phyloP scores from a whole-genome alignment of 371 early-diverging fungal genomes.

The Syncephalis plumigaleata region DNA sequence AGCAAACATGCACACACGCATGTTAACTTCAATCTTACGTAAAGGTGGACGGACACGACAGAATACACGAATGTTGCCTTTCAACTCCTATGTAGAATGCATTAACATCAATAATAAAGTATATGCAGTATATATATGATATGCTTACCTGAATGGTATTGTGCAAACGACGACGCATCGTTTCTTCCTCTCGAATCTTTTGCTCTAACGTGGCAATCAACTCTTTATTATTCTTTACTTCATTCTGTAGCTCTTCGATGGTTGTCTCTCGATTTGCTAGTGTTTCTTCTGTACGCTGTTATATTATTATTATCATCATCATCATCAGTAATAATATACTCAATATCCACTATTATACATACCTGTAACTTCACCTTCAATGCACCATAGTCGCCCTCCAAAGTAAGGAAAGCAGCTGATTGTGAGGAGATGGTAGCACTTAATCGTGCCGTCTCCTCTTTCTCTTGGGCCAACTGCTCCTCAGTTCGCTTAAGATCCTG shows the following conservation, averaged over 20 bases:
- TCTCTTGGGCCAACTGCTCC: slow-evolving; percentile 9
- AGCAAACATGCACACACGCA: no score
- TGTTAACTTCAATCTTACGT: no score
- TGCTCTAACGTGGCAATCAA: slow-evolving; percentile 29
- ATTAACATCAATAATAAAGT: slow-evolving; percentile 2
- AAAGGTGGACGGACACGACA: slow-evolving; percentile 84
- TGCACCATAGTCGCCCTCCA: slow-evolving; percentile 23
- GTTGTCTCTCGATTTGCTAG: slow-evolving; percentile 20
- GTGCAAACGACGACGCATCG: slow-evolving; percentile 60
- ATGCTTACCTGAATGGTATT: slow-evolving; percentile 61
- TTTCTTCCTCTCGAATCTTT: slow-evolving; percentile 58
- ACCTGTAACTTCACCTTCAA: slow-evolving; percentile 26
- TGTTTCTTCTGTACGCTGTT: slow-evolving; percentile 20
- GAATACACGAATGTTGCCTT: slow-evolving; percentile 96
- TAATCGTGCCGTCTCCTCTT: slow-evolving; percentile 8
- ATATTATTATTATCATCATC: not conserved
- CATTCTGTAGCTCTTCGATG: slow-evolving; percentile 23
- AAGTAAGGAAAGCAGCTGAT: slow-evolving; percentile 19
- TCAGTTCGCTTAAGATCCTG: slow-evolving; percentile 12
- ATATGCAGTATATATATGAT: slow-evolving; percentile 3
- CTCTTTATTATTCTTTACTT: slow-evolving; percentile 15
- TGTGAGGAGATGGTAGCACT: slow-evolving; percentile 18
- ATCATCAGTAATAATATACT: not conserved
- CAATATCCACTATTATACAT: not conserved
- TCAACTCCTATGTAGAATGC: slow-evolving; percentile 59